Evolutionary conservation across 1,284 basidiomycete genomes (phyloP), one percentile per base, ranked within the genome.

Genomic region (Malassezia yamatoensis): DNA sequence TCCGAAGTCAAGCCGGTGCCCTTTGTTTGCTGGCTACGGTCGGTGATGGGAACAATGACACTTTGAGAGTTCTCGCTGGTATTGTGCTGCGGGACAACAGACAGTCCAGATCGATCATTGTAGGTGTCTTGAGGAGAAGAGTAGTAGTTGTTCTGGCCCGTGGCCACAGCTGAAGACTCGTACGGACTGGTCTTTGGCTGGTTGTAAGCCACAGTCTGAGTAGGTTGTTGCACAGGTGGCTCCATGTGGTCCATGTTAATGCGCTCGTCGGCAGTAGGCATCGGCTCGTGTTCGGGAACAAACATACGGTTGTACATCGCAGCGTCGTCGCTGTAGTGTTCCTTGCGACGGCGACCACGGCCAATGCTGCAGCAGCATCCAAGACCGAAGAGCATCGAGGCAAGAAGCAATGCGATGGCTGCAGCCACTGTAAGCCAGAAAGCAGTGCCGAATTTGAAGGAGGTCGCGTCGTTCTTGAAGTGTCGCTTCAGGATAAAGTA

Each of bases 351-450:
- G 33, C n/a, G 12, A 32, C 34, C 35, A 12, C 18, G 11, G 35
- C 21, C 6, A 11, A 34, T 38, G 33, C 38, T 51, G 20, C 55
- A 53, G 34, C 45, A 58, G 32, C 29, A 18, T 29, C 44, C 47
- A 6, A 33, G n/a, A 6, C 40, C 7, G 33, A 53, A 16, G 21
- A 53, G 32, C 21, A 33, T 4, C 5, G 39, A 18, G 15, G 49
- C 39, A 15, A 51, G 13, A 34, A 42, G 44, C 7, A 51, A 42
- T 39, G 37, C 49, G 9, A 24, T 16, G 5, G 32, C n/a, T 13
- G 20, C 49, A 2, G 49, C 34, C 24, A 58, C 41, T 8, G 39
- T 39, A 13, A 58, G 35, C 39, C 44, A 49, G 40, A 58, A 51
- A 16, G 50, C 44, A 18, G 35, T 39, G 32, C 55, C 55, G 18